phyloP scores from a whole-genome alignment of 2,329 filamentous ascomycete genomes.

The Triangularia verruculosa region DNA sequence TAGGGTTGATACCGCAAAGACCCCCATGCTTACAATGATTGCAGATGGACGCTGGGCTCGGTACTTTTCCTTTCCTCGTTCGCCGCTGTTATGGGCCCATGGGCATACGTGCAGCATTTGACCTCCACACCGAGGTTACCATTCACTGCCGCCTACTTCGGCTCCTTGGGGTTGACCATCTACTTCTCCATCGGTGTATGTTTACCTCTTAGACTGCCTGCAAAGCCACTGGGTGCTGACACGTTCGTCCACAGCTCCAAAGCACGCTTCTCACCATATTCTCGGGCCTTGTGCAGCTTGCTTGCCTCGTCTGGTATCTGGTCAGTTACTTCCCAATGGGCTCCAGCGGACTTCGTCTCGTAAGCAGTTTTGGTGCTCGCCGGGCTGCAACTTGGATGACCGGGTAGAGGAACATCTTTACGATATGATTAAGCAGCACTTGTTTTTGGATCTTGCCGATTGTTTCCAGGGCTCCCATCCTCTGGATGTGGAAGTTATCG shows the following conservation, averaged over 20 bases:
- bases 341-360: constrained; percentile 79
- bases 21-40: neutral
- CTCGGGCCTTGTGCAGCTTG: constrained; percentile 78
- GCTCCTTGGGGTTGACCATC: constrained; percentile 82
- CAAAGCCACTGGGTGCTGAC: constrained; percentile 18
- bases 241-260: constrained; percentile 62
- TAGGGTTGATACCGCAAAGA: too few relatives aligned
- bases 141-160: constrained; percentile 93
- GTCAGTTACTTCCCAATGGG: constrained; percentile 99
- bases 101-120: constrained; percentile 79
- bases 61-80: constrained; percentile 87
- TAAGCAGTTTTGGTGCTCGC: constrained; percentile 79
- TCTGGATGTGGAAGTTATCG: neutral
- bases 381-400: constrained; percentile 87
- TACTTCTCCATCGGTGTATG: constrained; percentile 91
- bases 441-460: neutral
- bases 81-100: constrained; percentile 89
- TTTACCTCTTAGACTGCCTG: constrained; percentile 31
- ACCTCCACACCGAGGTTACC: constrained; percentile 80
- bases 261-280: constrained; percentile 82
- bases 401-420: constrained; percentile 47
- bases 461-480: neutral
- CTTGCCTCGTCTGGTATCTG: constrained; percentile 84
- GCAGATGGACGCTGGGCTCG: constrained; percentile 92
- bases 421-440: neutral